Evolutionary conservation across 805 yeast genomes (phyloP).

Genomic region (Barnettozyma sp.): DNA sequence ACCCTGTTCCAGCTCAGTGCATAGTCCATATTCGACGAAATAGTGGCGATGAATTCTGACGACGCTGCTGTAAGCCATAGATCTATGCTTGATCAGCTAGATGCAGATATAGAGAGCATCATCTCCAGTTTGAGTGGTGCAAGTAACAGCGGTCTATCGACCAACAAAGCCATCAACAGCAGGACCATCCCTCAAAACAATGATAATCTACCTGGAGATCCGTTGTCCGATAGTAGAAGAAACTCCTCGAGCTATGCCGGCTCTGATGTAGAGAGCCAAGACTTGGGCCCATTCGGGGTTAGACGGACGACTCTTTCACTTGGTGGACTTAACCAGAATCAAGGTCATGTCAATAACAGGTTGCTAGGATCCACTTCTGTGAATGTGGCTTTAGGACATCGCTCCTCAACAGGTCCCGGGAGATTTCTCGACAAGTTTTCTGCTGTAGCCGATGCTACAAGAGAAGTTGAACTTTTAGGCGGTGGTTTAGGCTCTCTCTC

Average conservation of each 20-base stretch:
- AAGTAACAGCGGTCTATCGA: slow-evolving; percentile 12
- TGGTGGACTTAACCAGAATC: slow-evolving; percentile 25
- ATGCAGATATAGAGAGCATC: slow-evolving; percentile 26
- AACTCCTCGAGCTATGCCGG: slow-evolving; percentile 29
- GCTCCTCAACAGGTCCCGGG: slow-evolving; percentile 25
- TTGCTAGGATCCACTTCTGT: slow-evolving; percentile 56
- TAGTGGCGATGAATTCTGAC: not conserved
- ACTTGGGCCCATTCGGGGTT: slow-evolving; percentile 36
- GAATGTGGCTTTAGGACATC: slow-evolving; percentile 35
- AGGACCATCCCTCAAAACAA: slow-evolving; percentile 3
- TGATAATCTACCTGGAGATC: slow-evolving; percentile 9
- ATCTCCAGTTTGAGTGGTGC: slow-evolving; percentile 26
- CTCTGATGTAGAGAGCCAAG: slow-evolving; percentile 35
- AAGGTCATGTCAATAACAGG: slow-evolving; percentile 22
- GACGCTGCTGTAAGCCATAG: slow-evolving; percentile 8
- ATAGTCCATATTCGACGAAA: not conserved
- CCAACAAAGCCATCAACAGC: slow-evolving; percentile 1
- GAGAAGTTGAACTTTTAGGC: slow-evolving; percentile 49
- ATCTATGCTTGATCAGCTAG: slow-evolving; percentile 17
- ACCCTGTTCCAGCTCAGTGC: no score
- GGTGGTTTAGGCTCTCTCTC: slow-evolving; percentile 37
- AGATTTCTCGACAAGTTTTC: slow-evolving; percentile 57
- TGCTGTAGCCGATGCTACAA: slow-evolving; percentile 60
- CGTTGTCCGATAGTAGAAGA: slow-evolving; percentile 25
- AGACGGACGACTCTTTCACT: slow-evolving; percentile 41